phyloP scores from a whole-genome alignment of 805 yeast species.

The Saturnispora zaruensis region DNA sequence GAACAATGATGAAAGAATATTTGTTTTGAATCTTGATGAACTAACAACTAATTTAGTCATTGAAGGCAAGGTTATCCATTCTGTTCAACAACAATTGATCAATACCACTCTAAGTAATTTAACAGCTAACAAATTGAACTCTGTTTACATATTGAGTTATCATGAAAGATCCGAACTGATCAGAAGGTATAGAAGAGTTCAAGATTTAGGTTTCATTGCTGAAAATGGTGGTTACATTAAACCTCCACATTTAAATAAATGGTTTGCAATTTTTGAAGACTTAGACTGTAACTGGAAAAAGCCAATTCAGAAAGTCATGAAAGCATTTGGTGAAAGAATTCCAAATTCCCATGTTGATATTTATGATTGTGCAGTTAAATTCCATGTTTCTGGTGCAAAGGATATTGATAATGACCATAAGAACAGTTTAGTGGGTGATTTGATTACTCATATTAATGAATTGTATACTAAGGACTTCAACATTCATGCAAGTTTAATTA shows the following conservation, averaged over 20 bases:
- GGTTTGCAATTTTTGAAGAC: conserved; percentile 58
- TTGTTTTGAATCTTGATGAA: conserved; percentile 45
- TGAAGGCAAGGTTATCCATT: conserved; percentile 33
- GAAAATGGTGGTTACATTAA: conserved; percentile 83
- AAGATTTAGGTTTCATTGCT: conserved; percentile 74
- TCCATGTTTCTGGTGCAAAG: conserved; percentile 64
- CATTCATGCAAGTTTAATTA: conserved; percentile 70
- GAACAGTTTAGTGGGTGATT: conserved; percentile 67
- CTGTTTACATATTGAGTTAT: conserved; percentile 64
- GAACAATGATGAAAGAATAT: conserved; percentile 32
- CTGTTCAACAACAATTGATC: conserved; percentile 55
- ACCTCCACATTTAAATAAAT: conserved; percentile 39
- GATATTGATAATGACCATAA: conserved; percentile 56
- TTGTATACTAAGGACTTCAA: conserved; percentile 47
- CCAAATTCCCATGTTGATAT: conserved; percentile 69
- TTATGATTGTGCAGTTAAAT: conserved; percentile 68
- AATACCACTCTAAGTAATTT: conserved; percentile 52
- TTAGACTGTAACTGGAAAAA: conserved; percentile 48
- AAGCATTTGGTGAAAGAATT: conserved; percentile 60
- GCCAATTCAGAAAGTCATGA: conserved; percentile 45
- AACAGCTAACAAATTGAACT: conserved; percentile 46
- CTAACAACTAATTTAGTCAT: conserved; percentile 28
- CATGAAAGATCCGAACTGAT: conserved; percentile 58
- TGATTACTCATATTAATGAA: conserved; percentile 77
- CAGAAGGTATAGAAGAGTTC: conserved; percentile 55